A percentile compares a stretch with the other conserved stretches of the same genome.
Evolutionary conservation across 352 stramenopile genomes (phyloP).

Genomic region (Blastocystis sp.): DNA sequence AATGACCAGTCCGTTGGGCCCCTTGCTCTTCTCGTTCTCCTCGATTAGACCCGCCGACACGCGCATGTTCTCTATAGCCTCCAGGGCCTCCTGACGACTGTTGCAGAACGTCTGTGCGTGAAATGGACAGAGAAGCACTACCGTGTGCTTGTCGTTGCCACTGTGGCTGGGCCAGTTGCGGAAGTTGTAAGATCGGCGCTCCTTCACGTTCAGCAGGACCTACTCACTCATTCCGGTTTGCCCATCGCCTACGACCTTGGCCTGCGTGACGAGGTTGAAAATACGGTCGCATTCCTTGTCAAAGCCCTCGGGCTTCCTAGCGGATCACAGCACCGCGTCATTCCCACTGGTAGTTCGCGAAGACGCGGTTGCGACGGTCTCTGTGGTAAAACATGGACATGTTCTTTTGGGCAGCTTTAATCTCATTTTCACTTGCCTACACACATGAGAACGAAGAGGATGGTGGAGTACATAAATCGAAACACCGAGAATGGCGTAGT

Average conservation of each 20-base stretch:
- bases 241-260: not conserved
- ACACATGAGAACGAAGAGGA: not conserved
- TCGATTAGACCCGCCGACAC: constrained; percentile 40
- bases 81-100: not conserved
- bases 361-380: constrained; percentile 32
- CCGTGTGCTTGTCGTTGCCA: constrained; percentile 1
- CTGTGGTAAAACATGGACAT: constrained; percentile 65
- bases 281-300: constrained; percentile 50
- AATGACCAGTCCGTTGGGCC: constrained; percentile 37
- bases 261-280: constrained; percentile 31
- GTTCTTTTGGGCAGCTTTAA: not conserved
- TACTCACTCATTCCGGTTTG: not conserved
- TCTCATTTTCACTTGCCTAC: constrained; percentile 58
- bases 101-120: constrained; percentile 6
- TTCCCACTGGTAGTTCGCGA: constrained; percentile 9
- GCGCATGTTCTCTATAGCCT: constrained; percentile 32
- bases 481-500: constrained; percentile 44
- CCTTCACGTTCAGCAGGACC: constrained; percentile 15
- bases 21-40: constrained; percentile 49
- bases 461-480: not conserved
- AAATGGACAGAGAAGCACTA: not conserved
- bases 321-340: not conserved
- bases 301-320: constrained; percentile 57
- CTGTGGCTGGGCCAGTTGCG: constrained; percentile 7
- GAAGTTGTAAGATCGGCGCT: constrained; percentile 56